Evolutionary conservation across 148 eudicot genomes (phyloP), one percentile per base, ranked within the genome.

Genomic region (Chenopodium album): DNA sequence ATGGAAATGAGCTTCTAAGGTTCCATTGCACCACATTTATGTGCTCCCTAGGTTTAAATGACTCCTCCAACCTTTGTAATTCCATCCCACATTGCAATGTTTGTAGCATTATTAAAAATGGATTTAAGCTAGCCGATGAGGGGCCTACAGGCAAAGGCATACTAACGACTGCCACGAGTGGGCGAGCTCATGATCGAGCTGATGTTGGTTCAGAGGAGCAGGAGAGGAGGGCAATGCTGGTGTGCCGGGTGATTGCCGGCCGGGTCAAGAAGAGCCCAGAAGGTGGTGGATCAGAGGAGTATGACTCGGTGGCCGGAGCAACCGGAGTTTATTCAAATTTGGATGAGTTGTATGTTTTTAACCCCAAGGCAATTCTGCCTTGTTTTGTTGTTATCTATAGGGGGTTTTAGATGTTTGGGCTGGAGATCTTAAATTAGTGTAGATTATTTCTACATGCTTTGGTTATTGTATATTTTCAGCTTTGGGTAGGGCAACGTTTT

Each of bases 351-450:
- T 91, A 88, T 86, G 98, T 96, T 76, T 87, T 87, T 79, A 96
- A 92, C 87, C 90, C 98, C 12, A 92, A 86, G 91, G 97, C 99
- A 79, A 94, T 96, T 52, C 85, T 96, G 93, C 98, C 99, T 26
- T 96, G 99, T 85, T 96, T 96, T 87, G 99, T 96, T 80, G 98
- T 96, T 23, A 87, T 96, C 79, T 96, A 96, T 75, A 67, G 86
- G 59, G 94, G 92, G 6, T 89, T 90, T 92, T 93, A 92, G 85
- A 78, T 23, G 76, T 80, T 81, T 56, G 47, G 82, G 83, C 66
- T 67, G 4, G 9, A 50, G 14, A 63, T 62, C 63, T 29, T 47
- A 41, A 32, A 20, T 84, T 70, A 79, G 72, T 75, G 81, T 83
- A 82, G 79, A 78, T 66, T 68, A 77, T 47, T 80, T 82, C 23